These are phyloP conservation scores for Nothomitra cinnamomea DNA, from an alignment of 2,329 filamentous ascomycete species.

Conservation along the genomic window DNA sequence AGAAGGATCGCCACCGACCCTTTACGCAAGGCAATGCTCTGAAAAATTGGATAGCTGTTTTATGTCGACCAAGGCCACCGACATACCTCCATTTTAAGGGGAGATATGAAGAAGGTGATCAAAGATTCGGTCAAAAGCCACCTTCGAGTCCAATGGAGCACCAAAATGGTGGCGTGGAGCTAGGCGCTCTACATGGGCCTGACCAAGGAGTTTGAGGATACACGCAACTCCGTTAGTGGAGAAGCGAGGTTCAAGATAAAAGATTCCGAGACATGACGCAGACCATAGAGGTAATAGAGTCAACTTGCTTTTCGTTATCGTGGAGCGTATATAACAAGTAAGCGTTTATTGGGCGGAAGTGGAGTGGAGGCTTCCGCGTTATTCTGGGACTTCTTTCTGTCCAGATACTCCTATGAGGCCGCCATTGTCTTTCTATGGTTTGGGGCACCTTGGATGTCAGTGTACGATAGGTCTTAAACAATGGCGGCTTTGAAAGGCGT, in stretches of 20 bases:
- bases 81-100: slow-evolving; percentile 81
- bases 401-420: neutral
- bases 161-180: neutral
- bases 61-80: slow-evolving; percentile 69
- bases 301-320: too few relatives aligned
- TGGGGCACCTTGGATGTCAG: neutral
- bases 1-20: slow-evolving; percentile 77
- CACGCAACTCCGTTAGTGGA: neutral
- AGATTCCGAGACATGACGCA: neutral
- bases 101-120: slow-evolving; percentile 61
- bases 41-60: slow-evolving; percentile 66
- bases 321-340: too few relatives aligned
- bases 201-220: neutral
- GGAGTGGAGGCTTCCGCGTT: neutral
- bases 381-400: neutral
- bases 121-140: slow-evolving; percentile 45
- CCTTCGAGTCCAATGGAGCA: neutral
- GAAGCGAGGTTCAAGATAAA: neutral
- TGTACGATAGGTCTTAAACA: neutral
- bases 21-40: slow-evolving; percentile 64
- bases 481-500: neutral
- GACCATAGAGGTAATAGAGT: neutral
- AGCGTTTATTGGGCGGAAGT: too few relatives aligned
- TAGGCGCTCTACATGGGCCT: neutral
- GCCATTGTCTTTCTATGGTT: neutral